These are phyloP conservation scores for Cryptosporidium xiaoi DNA, from an alignment of 169 alveolate genomes.

Conservation along the genomic window DNA sequence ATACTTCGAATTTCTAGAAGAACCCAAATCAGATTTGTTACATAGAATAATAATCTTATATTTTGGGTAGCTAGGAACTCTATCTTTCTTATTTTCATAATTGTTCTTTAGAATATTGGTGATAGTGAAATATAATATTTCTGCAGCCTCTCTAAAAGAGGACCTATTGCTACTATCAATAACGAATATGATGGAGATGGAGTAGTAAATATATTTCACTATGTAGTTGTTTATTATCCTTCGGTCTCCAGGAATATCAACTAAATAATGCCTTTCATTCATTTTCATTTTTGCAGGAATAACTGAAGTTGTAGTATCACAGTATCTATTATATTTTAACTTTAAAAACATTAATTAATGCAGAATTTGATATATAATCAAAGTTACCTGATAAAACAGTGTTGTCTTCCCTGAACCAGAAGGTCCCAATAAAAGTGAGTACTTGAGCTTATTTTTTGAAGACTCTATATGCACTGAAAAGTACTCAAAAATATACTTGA, in stretches of 20 bases:
- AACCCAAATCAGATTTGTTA: slow-evolving; percentile 52
- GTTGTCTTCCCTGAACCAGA: slow-evolving; percentile 76
- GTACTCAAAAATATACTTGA: neutral
- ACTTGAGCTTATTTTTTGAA: neutral
- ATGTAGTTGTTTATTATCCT: slow-evolving; percentile 26
- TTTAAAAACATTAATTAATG: neutral
- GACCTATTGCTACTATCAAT: slow-evolving; percentile 73
- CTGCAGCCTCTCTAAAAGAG: slow-evolving; percentile 72
- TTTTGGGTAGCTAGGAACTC: neutral
- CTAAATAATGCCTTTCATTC: slow-evolving; percentile 9
- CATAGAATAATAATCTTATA: slow-evolving; percentile 1
- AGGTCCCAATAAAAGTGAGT: slow-evolving; percentile 67
- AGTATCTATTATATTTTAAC: slow-evolving; percentile 18
- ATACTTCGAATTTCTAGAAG: slow-evolving; percentile 28
- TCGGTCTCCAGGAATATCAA: slow-evolving; percentile 75
- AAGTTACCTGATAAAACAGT: slow-evolving; percentile 71
- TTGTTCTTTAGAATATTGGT: neutral
- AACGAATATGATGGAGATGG: slow-evolving; percentile 39
- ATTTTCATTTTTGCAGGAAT: slow-evolving; percentile 10
- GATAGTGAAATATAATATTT: slow-evolving; percentile 22
- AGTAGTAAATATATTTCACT: slow-evolving; percentile 6
- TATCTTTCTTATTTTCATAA: neutral
- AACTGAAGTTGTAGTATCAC: slow-evolving; percentile 51
- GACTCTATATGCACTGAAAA: neutral
- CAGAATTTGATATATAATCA: neutral